Evolutionary conservation across 257 asterid species (phyloP).

Genomic region (Nicotiana attenuata): DNA sequence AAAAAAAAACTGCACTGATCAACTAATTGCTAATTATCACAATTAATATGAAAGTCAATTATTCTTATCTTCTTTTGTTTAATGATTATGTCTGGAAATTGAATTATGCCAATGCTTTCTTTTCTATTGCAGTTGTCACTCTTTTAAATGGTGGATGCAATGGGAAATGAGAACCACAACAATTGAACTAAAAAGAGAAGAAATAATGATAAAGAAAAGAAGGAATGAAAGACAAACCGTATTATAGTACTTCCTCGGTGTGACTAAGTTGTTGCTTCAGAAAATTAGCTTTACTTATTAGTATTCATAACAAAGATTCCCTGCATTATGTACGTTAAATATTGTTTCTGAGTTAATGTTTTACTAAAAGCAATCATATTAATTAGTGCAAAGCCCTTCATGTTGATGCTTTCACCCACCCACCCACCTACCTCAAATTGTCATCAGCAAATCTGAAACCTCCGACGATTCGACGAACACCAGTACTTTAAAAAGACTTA

Average conservation of each 20-base stretch:
- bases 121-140: background rate
- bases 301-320: background rate
- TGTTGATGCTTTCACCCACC: background rate
- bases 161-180: background rate
- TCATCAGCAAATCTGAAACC: background rate
- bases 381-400: background rate
- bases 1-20: background rate
- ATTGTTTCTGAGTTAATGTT: background rate
- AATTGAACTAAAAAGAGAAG: background rate
- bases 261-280: background rate
- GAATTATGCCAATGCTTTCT: background rate
- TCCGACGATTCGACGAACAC: background rate
- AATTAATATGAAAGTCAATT: background rate
- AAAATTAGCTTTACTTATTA: background rate
- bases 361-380: background rate
- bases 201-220: background rate
- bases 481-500: background rate
- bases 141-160: background rate
- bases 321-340: background rate
- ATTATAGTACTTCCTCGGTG: background rate
- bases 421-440: background rate
- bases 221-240: background rate
- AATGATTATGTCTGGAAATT: background rate
- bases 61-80: background rate
- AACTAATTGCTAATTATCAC: background rate